These are phyloP conservation scores for Tetragonia tetragonoides DNA, from an alignment of 148 eudicot genomes.

Conservation along the genomic window DNA sequence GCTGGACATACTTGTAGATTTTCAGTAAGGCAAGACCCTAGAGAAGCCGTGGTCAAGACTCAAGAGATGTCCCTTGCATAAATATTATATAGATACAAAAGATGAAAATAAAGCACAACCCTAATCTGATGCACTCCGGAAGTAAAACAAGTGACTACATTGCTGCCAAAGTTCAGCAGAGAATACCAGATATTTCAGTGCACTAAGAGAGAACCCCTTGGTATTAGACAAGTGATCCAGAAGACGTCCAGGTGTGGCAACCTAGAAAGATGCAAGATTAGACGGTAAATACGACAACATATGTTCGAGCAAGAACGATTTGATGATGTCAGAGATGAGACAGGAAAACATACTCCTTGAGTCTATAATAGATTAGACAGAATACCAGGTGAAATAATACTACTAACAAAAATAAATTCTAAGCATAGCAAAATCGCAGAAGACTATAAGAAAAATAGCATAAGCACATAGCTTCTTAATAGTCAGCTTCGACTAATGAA, in stretches of 20 bases:
- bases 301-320: neutral
- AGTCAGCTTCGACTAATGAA: no score
- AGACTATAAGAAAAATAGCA: neutral
- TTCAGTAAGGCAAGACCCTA: neutral
- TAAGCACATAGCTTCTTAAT: neutral
- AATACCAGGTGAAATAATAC: neutral
- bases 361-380: neutral
- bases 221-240: constrained; percentile 88
- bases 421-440: neutral
- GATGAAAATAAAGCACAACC: neutral
- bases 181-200: constrained; percentile 81
- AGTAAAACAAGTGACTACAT: neutral
- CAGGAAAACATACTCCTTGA: neutral
- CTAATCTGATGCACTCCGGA: neutral
- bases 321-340: neutral
- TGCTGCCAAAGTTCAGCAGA: neutral
- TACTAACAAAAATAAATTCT: neutral
- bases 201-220: constrained; percentile 86
- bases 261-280: constrained; percentile 39
- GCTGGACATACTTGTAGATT: neutral
- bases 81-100: neutral
- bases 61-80: no score
- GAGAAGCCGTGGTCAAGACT: no score
- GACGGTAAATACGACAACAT: constrained; percentile 11
- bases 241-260: constrained; percentile 95